Conservation (phyloP, 2,329 filamentous ascomycete species). For the Fusarium oxysporum region DNA sequence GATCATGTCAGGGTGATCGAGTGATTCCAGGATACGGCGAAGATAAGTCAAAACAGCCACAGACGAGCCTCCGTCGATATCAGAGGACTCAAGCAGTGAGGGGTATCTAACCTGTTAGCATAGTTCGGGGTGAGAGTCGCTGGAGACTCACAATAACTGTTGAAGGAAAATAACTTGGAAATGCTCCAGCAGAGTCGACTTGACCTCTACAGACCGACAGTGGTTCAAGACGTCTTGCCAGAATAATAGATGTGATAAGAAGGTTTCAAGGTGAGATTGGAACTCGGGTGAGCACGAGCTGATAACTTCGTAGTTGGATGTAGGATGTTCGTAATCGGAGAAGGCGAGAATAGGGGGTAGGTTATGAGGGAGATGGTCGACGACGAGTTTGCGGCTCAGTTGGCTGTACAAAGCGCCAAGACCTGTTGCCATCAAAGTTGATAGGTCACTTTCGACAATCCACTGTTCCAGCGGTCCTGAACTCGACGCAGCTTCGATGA, state of each 20-base stretch:
- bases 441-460: conserved; percentile 96
- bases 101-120: conserved; percentile 74
- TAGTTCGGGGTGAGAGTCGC: not conserved
- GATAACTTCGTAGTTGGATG: conserved; percentile 76
- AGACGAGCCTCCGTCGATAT: conserved; percentile 95
- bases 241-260: conserved; percentile 93
- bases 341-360: conserved; percentile 87
- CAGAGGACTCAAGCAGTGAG: conserved; percentile 94
- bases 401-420: conserved; percentile 80
- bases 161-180: conserved; percentile 97
- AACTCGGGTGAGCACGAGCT: conserved; percentile 80
- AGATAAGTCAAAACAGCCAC: conserved; percentile 96
- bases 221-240: conserved; percentile 99
- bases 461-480: conserved; percentile 89
- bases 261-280: conserved; percentile 89
- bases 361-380: conserved; percentile 78
- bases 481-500: conserved; percentile 91
- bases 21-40: conserved; percentile 86
- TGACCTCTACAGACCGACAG: conserved; percentile 91
- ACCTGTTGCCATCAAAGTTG: conserved; percentile 96
- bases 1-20: conserved; percentile 94
- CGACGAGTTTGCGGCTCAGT: conserved; percentile 80
- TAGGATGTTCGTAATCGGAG: conserved; percentile 85
- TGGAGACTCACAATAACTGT: conserved; percentile 80
- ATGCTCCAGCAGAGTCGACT: conserved; percentile 92